Evolutionary conservation across 352 stramenopile genomes (phyloP).

Genomic region (Plasmopara muralis): DNA sequence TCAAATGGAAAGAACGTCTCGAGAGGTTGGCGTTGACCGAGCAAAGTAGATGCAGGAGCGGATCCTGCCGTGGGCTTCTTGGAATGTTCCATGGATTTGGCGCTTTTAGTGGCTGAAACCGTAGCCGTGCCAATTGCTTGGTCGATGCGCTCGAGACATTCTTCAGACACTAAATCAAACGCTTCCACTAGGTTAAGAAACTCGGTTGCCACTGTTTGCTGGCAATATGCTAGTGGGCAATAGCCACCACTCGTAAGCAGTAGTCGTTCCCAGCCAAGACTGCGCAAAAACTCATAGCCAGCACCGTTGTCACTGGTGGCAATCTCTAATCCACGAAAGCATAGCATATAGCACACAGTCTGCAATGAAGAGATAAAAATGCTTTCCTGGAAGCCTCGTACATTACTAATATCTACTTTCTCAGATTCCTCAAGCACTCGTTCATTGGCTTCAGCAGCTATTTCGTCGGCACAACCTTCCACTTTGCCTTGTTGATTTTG

Average conservation of each 20-base stretch:
- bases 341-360: conserved; percentile 97
- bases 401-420: conserved; percentile 15
- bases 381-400: conserved; percentile 47
- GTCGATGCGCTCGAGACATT: conserved; percentile 69
- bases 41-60: conserved; percentile 24
- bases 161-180: conserved; percentile 67
- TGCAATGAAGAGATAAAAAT: conserved; percentile 87
- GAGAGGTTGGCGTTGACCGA: conserved; percentile 53
- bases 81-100: conserved; percentile 67
- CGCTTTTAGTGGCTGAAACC: conserved; percentile 26
- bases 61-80: conserved; percentile 36
- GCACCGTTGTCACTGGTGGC: conserved; percentile 44
- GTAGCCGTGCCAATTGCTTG: conserved; percentile 53
- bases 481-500: conserved; percentile 15
- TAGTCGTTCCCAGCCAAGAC: conserved; percentile 73
- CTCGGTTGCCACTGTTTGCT: conserved; percentile 72
- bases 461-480: conserved; percentile 12
- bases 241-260: conserved; percentile 50
- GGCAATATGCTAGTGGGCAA: conserved; percentile 69
- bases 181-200: conserved; percentile 79
- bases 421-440: conserved; percentile 24
- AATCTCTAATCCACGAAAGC: conserved; percentile 91
- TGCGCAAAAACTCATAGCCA: conserved; percentile 76
- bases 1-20: conserved; percentile 97
- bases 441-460: conserved; percentile 17